Evolutionary conservation across 345 rosid species (phyloP), one percentile per base, ranked within the genome.

Genomic region (Citropsis articulata): DNA sequence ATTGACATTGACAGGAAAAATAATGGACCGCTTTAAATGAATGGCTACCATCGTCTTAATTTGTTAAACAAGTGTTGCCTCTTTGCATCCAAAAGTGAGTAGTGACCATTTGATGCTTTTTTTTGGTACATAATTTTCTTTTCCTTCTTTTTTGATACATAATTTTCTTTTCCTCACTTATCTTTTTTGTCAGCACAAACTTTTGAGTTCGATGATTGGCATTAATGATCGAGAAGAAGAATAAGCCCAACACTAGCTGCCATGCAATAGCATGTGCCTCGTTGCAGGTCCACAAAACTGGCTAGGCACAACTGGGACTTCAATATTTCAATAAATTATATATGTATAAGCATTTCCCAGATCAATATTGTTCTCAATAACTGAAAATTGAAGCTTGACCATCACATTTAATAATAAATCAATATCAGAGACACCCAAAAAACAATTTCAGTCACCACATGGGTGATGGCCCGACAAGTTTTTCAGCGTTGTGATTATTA

Each of bases 171-270:
- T 16, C 10, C 22, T 19, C 31, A 5, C 1, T 35, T 25, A 36
- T 75, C 33, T n/a, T 50, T 31, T 6, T 70, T 75, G 36, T 75
- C 78, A 65, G 30, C 62, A 42, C 25, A 66, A 48, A 50, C 56
- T 35, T 66, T 71, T 55, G 53, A 9, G 57, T 55, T 35, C 72
- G 33, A 66, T 76, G 79, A 76, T 53, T 76, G 72, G 72, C 50
- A 76, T 66, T 55, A 53, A 50, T 55, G 9, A 65, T 19, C 40
- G 7, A 31, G 13, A 64, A 16, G 33, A 73, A 61, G 38, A 73
- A 60, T 19, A 64, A 75, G 42, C 18, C 3, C 50, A 45, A 45
- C 18, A 45, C 18, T 13, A 45, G 50, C 61, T 56, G 24, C 24
- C 0, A 5, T 48, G 27, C 45, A 62, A 31, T 30, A 75, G 24